phyloP scores from a whole-genome alignment of 805 yeast genomes.

The Candida taoyuanica region DNA sequence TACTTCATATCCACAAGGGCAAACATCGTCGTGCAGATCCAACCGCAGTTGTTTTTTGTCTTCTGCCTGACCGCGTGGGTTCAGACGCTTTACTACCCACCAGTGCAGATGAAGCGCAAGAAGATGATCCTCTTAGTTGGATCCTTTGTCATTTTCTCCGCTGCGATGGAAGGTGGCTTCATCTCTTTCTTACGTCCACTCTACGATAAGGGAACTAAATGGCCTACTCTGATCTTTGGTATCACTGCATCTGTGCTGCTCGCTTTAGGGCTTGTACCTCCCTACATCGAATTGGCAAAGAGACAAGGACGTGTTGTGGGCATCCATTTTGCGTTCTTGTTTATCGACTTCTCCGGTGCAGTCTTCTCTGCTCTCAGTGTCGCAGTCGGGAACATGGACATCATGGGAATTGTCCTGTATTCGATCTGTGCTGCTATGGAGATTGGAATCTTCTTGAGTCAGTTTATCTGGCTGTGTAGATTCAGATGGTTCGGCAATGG shows the following conservation, averaged over 20 bases:
- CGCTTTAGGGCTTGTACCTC: conserved; percentile 81
- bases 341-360: conserved; percentile 80
- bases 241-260: conserved; percentile 71
- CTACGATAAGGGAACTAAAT: conserved; percentile 44
- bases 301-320: conserved; percentile 86
- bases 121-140: conserved; percentile 37
- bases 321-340: conserved; percentile 73
- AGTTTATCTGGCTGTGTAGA: conserved; percentile 52
- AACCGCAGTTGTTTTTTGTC: conserved; percentile 79
- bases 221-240: conserved; percentile 85
- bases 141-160: conserved; percentile 38
- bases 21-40: conserved; percentile 75
- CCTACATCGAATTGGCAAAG: conserved; percentile 78
- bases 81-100: conserved; percentile 75
- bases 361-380: conserved; percentile 66
- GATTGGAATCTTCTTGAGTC: conserved; percentile 62
- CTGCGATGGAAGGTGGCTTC: conserved; percentile 66
- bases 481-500: conserved; percentile 28
- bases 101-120: conserved; percentile 38
- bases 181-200: conserved; percentile 64
- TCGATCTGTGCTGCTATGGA: conserved; percentile 63
- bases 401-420: conserved; percentile 68
- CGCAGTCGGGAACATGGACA: conserved; percentile 54
- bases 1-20: conserved; percentile 73
- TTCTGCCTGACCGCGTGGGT: conserved; percentile 64